Percentiles rank a stretch among this genome's conserved stretches.
Conservation (phyloP, 202 grass and related monocot genomes). For the Schoenoplectus triqueter region DNA sequence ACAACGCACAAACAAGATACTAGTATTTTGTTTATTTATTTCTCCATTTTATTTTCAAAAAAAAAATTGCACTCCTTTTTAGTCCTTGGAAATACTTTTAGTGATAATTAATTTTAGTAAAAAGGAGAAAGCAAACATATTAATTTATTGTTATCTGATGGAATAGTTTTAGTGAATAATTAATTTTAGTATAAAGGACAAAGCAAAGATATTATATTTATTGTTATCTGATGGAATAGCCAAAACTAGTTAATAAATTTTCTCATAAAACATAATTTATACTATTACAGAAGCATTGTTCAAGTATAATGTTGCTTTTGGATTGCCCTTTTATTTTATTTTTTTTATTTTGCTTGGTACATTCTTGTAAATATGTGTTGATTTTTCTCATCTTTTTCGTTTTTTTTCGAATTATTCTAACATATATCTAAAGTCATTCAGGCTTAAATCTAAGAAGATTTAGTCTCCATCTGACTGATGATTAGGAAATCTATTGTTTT, state of each 20-base stretch:
- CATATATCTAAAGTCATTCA: no score
- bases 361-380: not conserved
- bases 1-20: no score
- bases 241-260: not conserved
- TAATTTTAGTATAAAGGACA: not conserved
- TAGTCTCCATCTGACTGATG: not conserved
- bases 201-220: not conserved
- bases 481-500: not conserved
- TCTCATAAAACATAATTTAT: not conserved
- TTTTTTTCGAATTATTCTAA: not conserved
- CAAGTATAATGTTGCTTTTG: not conserved
- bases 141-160: no score
- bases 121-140: no score
- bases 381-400: not conserved
- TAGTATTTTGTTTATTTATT: no score
- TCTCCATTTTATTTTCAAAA: no score
- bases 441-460: not conserved
- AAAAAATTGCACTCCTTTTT: no score
- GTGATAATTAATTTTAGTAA: no score
- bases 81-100: no score
- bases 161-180: not conserved
- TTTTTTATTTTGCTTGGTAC: no score
- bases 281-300: conserved; percentile 2
- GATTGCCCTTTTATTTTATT: no score
- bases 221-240: not conserved